A percentile compares a stretch with the other conserved stretches of the same genome.
Conservation (phyloP, 2,329 filamentous ascomycete species). For the Pestalotiopsis sp. region DNA sequence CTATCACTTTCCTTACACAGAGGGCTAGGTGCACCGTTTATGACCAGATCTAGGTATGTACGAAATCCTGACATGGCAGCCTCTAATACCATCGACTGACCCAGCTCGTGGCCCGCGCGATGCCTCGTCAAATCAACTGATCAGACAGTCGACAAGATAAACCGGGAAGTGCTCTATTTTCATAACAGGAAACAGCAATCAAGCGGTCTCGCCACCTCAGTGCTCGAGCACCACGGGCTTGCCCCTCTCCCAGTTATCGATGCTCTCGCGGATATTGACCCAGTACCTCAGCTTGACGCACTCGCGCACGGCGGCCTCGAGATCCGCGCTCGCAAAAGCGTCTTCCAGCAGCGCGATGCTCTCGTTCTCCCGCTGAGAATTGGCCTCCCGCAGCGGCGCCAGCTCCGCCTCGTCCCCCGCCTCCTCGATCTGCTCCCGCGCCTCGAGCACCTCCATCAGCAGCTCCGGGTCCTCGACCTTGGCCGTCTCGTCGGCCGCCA, state of each 20-base stretch:
- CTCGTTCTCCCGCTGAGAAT: slow-evolving; percentile 66
- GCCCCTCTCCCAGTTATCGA: slow-evolving; percentile 84
- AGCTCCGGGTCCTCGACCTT: slow-evolving; percentile 70
- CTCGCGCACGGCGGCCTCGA: slow-evolving; percentile 69
- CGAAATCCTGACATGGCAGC: no score
- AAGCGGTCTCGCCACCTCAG: slow-evolving; percentile 22
- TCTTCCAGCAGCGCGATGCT: slow-evolving; percentile 65
- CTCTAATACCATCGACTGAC: no score
- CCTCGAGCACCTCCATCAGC: slow-evolving; percentile 79
- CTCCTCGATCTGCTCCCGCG: slow-evolving; percentile 74
- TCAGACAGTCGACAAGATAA: no score
- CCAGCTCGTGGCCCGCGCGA: no score
- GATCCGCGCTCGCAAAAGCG: slow-evolving; percentile 68
- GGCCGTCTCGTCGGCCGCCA: slow-evolving; percentile 76
- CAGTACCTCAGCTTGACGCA: slow-evolving; percentile 84
- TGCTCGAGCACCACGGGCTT: slow-evolving; percentile 61
- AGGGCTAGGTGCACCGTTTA: no score
- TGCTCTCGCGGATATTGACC: slow-evolving; percentile 81
- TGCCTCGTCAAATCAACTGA: no score
- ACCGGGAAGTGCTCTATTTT: no score
- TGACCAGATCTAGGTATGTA: no score
- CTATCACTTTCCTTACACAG: no score
- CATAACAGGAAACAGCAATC: no score
- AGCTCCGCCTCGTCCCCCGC: slow-evolving; percentile 70
- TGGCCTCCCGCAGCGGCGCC: slow-evolving; percentile 60